Base-by-base conservation (phyloP, 805 yeast genomes). In the Scheffersomyces lignosus region DNA sequence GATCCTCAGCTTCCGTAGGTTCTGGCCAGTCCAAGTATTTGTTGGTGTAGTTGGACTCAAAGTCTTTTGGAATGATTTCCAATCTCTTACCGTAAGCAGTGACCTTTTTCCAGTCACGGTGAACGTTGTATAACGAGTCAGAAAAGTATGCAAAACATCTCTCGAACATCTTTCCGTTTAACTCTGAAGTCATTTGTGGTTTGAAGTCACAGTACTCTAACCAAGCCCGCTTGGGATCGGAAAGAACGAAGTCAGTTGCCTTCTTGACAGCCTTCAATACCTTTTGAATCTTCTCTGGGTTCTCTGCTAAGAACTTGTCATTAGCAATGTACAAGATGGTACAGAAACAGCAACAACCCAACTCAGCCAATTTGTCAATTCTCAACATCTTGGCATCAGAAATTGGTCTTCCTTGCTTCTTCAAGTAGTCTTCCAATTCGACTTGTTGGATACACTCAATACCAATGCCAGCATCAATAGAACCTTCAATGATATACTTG, bases 341-440 rank as follows among this genome's bases (percentile, higher is more conserved):
- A 47, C 81, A 75, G 72, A 75, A 75, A 47, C 81, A 75, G 52
- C 81, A 75, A 53, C 81, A 75, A 12, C 81, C 81, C 37, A 75
- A 60, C 44, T 76, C 77, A 15, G 81, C 81, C 47, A 75, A 60
- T 47, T 66, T 62, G 51, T 76, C 81, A 48, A 76, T 76, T 60
- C 81, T 66, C 49, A 76, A 58, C 81, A 76, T 76, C 48, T 73
- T 69, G 38, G 75, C 80, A 29, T 72, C 79, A 31, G 58, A 50
- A 24, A 60, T 54, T 20, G 70, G 67, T 48, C 71, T 64, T 14
- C 77, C 77, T 42, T 66, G 58, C 16, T 53, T 39, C 46, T 61
- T 60, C 44, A 69, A 63, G 55, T 70, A 70, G 44, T 74, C 78
- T 51, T 75, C 80, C 48, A 76, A 63, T 51, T 76, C 77, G 32